phyloP scores from a whole-genome alignment of 345 rosid genomes.

The Aethionema arabicum region DNA sequence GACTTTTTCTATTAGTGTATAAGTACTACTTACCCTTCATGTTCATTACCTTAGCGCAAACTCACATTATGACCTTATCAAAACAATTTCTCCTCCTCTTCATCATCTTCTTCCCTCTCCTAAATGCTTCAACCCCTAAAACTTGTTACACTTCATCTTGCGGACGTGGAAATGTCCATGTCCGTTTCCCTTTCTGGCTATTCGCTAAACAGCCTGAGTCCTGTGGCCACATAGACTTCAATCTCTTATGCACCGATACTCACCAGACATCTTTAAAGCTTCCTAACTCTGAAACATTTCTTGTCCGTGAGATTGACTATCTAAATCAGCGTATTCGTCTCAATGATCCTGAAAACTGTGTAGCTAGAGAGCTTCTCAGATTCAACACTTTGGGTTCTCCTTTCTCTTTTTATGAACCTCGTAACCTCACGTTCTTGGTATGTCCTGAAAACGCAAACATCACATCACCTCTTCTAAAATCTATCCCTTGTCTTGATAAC shows the following conservation, averaged over 20 bases:
- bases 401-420: constrained; percentile 37
- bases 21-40: constrained; percentile 3
- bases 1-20: constrained; percentile 20
- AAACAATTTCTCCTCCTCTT: constrained; percentile 26
- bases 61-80: constrained; percentile 27
- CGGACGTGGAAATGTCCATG: constrained; percentile 19
- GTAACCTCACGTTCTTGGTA: constrained; percentile 54
- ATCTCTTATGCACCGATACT: constrained; percentile 43
- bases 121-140: constrained; percentile 22
- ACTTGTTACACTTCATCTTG: constrained; percentile 44
- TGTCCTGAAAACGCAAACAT: constrained; percentile 45
- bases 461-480: constrained; percentile 19
- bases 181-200: constrained; percentile 71
- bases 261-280: constrained; percentile 42
- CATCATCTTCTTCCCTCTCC: constrained; percentile 40
- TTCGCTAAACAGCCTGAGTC: constrained; percentile 37
- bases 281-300: constrained; percentile 48
- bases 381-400: constrained; percentile 62
- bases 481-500: constrained; percentile 61
- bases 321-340: constrained; percentile 45
- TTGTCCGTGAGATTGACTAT: constrained; percentile 55
- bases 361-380: constrained; percentile 51
- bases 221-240: constrained; percentile 62
- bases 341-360: constrained; percentile 57
- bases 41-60: neutral